phyloP scores from a whole-genome alignment of 371 early-diverging fungal species.

The Mortierella sp. region DNA sequence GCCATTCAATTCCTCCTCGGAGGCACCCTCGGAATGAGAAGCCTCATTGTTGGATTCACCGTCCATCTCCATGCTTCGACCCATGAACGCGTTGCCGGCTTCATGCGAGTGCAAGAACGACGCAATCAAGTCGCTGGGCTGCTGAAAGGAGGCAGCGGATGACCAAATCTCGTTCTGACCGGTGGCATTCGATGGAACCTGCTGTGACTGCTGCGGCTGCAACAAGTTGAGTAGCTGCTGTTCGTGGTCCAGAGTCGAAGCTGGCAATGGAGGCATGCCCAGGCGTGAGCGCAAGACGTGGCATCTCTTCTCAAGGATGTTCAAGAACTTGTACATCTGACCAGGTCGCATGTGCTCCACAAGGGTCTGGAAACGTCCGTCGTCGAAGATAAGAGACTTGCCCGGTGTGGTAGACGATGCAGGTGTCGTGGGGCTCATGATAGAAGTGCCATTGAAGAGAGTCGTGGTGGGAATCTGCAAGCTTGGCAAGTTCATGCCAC shows the following conservation, averaged over 20 bases:
- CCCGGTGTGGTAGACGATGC: not conserved
- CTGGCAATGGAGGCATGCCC: constrained; percentile 33
- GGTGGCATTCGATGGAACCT: not conserved
- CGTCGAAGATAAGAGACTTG: constrained; percentile 51
- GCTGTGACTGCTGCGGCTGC: constrained; percentile 19
- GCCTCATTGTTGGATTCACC: constrained; percentile 6
- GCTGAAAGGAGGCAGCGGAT: constrained; percentile 9
- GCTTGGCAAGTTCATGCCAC: not conserved
- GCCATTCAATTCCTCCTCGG: constrained; percentile 3
- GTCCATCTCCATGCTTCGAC: constrained; percentile 19
- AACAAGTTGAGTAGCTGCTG: constrained; percentile 29
- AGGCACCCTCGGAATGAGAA: not conserved
- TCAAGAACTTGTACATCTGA: constrained; percentile 54
- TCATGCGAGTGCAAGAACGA: constrained; percentile 31
- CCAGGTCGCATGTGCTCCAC: constrained; percentile 53
- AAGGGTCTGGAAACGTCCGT: constrained; percentile 44
- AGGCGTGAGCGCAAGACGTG: constrained; percentile 41
- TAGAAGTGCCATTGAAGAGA: constrained; percentile 6
- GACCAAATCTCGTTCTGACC: constrained; percentile 14
- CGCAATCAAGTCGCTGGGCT: constrained; percentile 23
- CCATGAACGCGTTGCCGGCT: constrained; percentile 29
- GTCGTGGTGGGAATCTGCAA: constrained; percentile 1
- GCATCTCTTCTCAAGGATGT: constrained; percentile 52
- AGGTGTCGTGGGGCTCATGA: constrained; percentile 10
- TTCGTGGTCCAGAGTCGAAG: constrained; percentile 39